Conservation (phyloP, 1,284 basidiomycete species). For the Fistulinella cinereoalba region DNA sequence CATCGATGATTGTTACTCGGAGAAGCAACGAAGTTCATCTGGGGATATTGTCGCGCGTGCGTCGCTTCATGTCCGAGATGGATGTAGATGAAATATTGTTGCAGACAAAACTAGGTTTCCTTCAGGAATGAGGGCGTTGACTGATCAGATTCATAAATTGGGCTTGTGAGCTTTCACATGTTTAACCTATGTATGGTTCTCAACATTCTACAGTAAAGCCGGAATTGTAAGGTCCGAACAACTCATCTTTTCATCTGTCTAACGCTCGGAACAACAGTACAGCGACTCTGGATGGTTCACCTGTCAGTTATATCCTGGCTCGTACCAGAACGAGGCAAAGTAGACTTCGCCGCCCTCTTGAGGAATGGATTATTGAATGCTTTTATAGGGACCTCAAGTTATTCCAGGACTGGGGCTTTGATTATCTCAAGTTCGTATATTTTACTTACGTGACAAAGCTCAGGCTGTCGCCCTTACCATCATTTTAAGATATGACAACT, state of each 20-base stretch:
- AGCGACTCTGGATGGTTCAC: slow-evolving; percentile 36
- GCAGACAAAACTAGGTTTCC: slow-evolving; percentile 46
- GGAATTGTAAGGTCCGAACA: slow-evolving; percentile 47
- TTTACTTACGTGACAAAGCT: background rate
- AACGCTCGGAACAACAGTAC: slow-evolving; percentile 19
- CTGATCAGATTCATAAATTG: slow-evolving; percentile 47
- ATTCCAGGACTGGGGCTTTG: slow-evolving; percentile 58
- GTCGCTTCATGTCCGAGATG: slow-evolving; percentile 1
- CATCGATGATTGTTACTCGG: slow-evolving; percentile 58
- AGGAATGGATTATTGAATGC: background rate
- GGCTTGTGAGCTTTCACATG: slow-evolving; percentile 44
- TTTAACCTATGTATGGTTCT: background rate
- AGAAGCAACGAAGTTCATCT: slow-evolving; percentile 43
- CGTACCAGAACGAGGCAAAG: slow-evolving; percentile 32
- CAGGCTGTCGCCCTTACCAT: background rate
- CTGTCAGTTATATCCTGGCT: slow-evolving; percentile 33
- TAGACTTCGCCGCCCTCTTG: background rate
- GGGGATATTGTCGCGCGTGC: slow-evolving; percentile 49
- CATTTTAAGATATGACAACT: slow-evolving; percentile 54
- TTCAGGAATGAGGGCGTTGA: slow-evolving; percentile 50
- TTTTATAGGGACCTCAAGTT: slow-evolving; percentile 41
- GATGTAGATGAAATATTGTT: background rate
- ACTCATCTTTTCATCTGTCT: background rate
- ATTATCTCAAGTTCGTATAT: slow-evolving; percentile 50
- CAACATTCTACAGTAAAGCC: slow-evolving; percentile 39